Percentiles rank a stretch among this genome's conserved stretches.
These are phyloP conservation scores for Penicillium turbatum DNA, from an alignment of 495 filamentous ascomycete species.

Conservation along the genomic window DNA sequence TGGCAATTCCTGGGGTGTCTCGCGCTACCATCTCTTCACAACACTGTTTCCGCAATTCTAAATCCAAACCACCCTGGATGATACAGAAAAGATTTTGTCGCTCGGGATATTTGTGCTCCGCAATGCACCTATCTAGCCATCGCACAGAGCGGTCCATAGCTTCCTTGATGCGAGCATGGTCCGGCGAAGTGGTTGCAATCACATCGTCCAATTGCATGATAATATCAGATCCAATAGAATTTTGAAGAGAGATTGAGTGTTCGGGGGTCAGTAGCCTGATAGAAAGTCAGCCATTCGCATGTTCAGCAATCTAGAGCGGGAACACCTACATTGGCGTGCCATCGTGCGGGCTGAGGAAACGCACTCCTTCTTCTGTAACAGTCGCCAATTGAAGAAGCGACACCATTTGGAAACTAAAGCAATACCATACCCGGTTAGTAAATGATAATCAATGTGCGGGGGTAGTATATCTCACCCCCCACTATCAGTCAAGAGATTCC, in stretches of 20 bases:
- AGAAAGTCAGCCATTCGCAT: not conserved
- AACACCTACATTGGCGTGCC: conserved; percentile 75
- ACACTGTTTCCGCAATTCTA: conserved; percentile 82
- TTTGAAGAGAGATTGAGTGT: conserved; percentile 93
- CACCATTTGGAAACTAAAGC: conserved; percentile 91
- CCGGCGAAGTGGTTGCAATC: conserved; percentile 89
- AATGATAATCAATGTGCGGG: not conserved
- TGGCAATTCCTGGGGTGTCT: conserved; percentile 93
- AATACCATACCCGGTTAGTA: conserved; percentile 11
- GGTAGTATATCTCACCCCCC: conserved; percentile 67
- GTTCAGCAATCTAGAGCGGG: not conserved
- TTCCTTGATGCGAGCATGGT: conserved; percentile 78
- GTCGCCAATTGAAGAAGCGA: conserved; percentile 89
- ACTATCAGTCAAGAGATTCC: conserved; percentile 95
- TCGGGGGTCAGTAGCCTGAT: conserved; percentile 84
- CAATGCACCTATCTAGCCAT: conserved; percentile 97
- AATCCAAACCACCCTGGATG: conserved; percentile 90
- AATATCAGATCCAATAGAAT: conserved; percentile 96
- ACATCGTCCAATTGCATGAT: conserved; percentile 99
- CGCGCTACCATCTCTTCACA: conserved; percentile 85
- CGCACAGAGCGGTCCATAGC: conserved; percentile 95
- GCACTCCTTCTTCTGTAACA: conserved; percentile 92
- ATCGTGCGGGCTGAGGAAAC: conserved; percentile 92
- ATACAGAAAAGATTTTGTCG: conserved; percentile 97
- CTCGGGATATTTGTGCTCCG: conserved; percentile 78